phyloP scores from a whole-genome alignment of 176 grass and related monocot species.

The Hordeum vulgare region DNA sequence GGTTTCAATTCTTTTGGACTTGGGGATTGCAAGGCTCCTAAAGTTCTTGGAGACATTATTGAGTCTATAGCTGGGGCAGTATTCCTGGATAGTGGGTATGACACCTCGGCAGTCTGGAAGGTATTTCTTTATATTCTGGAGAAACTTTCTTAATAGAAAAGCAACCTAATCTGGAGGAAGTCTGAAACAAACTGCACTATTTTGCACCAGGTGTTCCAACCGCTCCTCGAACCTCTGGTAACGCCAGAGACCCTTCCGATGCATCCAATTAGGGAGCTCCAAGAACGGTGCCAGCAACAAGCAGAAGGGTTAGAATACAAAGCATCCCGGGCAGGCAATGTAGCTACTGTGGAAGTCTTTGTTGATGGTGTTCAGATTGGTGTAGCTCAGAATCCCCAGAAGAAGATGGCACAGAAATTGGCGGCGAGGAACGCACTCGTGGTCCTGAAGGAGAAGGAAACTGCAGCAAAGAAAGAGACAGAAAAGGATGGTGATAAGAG shows the following conservation, averaged over 20 bases:
- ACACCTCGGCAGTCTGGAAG: conserved; percentile 81
- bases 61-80: conserved; percentile 94
- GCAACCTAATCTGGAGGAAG: neutral
- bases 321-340: conserved; percentile 60
- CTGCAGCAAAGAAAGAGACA: conserved; percentile 46
- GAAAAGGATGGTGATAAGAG: conserved; percentile 74
- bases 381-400: conserved; percentile 90
- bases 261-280: conserved; percentile 98
- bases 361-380: conserved; percentile 91
- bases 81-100: conserved; percentile 70
- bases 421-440: conserved; percentile 85
- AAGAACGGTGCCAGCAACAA: conserved; percentile 98
- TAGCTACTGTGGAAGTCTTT: conserved; percentile 91
- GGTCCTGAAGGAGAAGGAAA: conserved; percentile 85
- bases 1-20: conserved; percentile 96
- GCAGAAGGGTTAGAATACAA: conserved; percentile 95
- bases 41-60: conserved; percentile 94
- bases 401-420: conserved; percentile 99
- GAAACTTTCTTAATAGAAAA: neutral
- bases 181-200: neutral
- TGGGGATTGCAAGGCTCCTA: conserved; percentile 96
- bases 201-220: conserved; percentile 65
- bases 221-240: conserved; percentile 75
- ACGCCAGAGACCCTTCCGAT: conserved; percentile 92
- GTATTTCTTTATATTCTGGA: conserved; percentile 29